Evolutionary conservation across 2,329 filamentous ascomycete species (phyloP), one percentile per base, ranked within the genome.

Genomic region (Colletotrichum sojae): DNA sequence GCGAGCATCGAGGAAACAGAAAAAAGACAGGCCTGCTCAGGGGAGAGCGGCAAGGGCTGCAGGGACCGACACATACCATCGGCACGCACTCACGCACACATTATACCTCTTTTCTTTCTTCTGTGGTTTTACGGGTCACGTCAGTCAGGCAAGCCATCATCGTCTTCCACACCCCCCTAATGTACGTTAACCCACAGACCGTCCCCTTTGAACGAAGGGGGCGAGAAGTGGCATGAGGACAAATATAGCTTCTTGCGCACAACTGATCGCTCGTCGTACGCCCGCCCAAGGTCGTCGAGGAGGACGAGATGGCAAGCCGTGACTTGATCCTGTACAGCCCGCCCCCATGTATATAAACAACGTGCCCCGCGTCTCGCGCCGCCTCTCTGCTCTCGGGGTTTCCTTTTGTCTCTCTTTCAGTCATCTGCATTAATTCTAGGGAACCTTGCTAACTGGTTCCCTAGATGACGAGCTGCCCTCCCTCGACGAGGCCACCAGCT

Each of bases 141-240:
- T 84, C 85, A 69, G 67, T 67, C 67, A 88, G 87, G 87, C 88
- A 89, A 87, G 88, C 88, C 86, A 89, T 89, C 88, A 89, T 90
- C 89, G 88, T 90, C 89, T 89, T 91, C 88, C 85, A 86, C 83
- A 79, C 75, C 76, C 76, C 31, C 81, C 81, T 83, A 80, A 89
- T 91, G 89, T 91, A 91, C 85, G 88, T 90, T 91, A 91, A 90
- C 83, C 80, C 76, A 64, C 81, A 78, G 73, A 75, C 78, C 77
- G 73, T 67, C 65, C 72, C 72, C 71, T 68, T 71, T 25, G 22
- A 25, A 73, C 71, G 31, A 40, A 72, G 73, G 73, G 72, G 75
- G 72, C 72, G 73, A 73, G 43, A 73, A 73, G 80, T 80, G 80
- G 80, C 54, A 66, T 53, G 60, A 81, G 80, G 81, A 80, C 78